Evolutionary conservation across 2,329 filamentous ascomycete species (phyloP), one percentile per base, ranked within the genome.

Genomic region (Pseudocercospora pini-densiflorae): DNA sequence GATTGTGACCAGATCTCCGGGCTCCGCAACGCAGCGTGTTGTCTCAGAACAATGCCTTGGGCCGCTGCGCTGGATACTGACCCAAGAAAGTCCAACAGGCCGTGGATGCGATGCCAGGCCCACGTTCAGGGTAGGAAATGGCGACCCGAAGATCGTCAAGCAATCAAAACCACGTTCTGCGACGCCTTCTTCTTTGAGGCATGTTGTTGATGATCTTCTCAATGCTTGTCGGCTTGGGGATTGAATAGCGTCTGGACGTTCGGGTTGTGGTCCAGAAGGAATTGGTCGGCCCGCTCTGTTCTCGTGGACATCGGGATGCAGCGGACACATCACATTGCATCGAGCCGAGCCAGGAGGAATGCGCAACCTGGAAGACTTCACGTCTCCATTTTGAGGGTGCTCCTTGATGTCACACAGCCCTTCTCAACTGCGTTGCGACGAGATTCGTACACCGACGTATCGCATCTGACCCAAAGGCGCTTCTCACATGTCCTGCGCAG

Each of bases 161-260:
- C 58, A 63, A 67, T 67, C 61, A 67, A 67, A 67, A 61, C 64
- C 64, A 67, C 64, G 61, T 67, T 67, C 36, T 57, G 14, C 60
- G 19, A 21, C 47, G 43, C 19, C 45, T 61, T n/a, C 57, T 60
- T 10, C 23, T 55, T 61, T 24, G 43, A 54, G 58, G 57, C 51
- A 33, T 45, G 49, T 5, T 47, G 59, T 31, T 21, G 63, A 49
- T 59, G 58, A 65, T 65, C 59, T n/a, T 29, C 49, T 31, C 24
- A 10, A 29, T 24, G 49, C 21, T 24, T 54, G 33, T 16, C 33
- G 33, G 33, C 33, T 36, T 36, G 33, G 31, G 31, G 12, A 10
- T 33, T 33, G 31, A 33, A 1, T 33, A 1, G 31, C 31, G 31
- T 33, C 10, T 33, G 31, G 31, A 33, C 10, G 31, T 33, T 33